A percentile compares a stretch with the other conserved stretches of the same genome.
phyloP scores from a whole-genome alignment of 163 green algal species.

The Scenedesmus sp. region DNA sequence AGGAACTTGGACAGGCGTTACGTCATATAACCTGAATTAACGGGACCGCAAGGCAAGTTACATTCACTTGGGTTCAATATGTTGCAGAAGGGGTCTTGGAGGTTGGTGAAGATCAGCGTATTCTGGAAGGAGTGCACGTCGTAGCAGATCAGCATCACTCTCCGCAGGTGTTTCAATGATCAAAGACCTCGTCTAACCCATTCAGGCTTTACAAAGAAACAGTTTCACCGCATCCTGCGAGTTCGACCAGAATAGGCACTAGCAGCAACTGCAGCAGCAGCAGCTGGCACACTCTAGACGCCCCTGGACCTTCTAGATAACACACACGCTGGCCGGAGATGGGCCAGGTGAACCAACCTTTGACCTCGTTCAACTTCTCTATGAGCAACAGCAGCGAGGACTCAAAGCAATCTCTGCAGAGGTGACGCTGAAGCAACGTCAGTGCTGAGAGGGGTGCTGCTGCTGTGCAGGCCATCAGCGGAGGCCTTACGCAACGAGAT shows the following conservation, averaged over 20 bases:
- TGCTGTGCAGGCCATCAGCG: slow-evolving; percentile 75
- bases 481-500: slow-evolving; percentile 92
- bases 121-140: slow-evolving; percentile 8
- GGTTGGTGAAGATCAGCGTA: neutral
- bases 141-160: neutral
- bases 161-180: too few species aligned
- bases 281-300: neutral
- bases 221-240: neutral
- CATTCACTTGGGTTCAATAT: neutral
- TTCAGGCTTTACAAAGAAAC: too few species aligned
- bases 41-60: too few species aligned
- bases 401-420: neutral
- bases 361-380: neutral
- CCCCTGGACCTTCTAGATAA: neutral
- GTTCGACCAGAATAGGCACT: neutral
- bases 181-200: too few species aligned
- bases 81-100: neutral
- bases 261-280: neutral
- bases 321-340: neutral
- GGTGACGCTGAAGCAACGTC: neutral
- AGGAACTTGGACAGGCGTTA: neutral
- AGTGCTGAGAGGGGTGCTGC: neutral
- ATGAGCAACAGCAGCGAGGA: neutral
- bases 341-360: neutral
- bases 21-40: neutral